phyloP scores from a whole-genome alignment of 2,329 filamentous ascomycete species.

The Paraconiothyrium brasiliense region DNA sequence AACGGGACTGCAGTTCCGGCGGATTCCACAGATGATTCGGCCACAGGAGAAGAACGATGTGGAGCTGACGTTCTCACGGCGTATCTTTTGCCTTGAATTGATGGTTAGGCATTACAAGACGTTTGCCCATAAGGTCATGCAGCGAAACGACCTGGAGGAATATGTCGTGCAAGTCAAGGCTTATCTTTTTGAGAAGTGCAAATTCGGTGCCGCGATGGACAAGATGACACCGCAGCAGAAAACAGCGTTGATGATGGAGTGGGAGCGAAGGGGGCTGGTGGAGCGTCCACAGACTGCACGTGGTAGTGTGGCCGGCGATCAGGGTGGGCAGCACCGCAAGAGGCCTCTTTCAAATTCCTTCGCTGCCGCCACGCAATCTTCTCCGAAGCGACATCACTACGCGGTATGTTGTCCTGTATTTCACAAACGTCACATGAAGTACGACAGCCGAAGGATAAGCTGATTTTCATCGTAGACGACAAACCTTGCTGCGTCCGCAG shows the following conservation, averaged over 20 bases:
- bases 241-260: background rate
- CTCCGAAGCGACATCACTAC: too few relatives aligned
- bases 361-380: too few relatives aligned
- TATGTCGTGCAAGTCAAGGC: background rate
- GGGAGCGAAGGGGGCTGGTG: background rate
- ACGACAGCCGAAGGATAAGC: too few relatives aligned
- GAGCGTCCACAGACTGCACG: too few relatives aligned
- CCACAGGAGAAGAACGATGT: background rate
- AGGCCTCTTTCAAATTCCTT: too few relatives aligned
- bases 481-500: too few relatives aligned
- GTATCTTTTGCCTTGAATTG: background rate
- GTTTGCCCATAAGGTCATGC: conserved; percentile 2
- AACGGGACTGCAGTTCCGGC: background rate
- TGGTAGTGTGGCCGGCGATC: too few relatives aligned
- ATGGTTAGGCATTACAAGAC: conserved; percentile 1
- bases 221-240: background rate
- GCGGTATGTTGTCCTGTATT: too few relatives aligned
- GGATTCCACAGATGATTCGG: background rate
- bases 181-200: background rate
- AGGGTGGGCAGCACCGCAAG: too few relatives aligned
- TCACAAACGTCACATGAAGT: too few relatives aligned
- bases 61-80: background rate
- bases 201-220: background rate
- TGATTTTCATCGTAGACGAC: too few relatives aligned
- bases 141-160: conserved; percentile 1